Percentiles rank a stretch among this genome's conserved stretches.
phyloP scores from a whole-genome alignment of 352 stramenopile species.

The Stramenopiles sp. region DNA sequence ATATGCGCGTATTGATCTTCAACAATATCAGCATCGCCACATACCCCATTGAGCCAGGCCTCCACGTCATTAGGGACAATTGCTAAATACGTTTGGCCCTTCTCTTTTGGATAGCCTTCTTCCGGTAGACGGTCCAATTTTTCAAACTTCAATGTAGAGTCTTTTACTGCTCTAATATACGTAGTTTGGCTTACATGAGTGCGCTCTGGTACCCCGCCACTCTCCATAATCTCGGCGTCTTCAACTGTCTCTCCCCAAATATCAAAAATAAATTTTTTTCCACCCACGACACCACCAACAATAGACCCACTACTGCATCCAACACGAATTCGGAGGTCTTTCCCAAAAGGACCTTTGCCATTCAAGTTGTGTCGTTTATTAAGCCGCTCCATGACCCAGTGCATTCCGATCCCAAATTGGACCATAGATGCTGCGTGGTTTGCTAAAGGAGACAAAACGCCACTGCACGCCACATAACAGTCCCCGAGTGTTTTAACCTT shows the following conservation, averaged over 20 bases:
- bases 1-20: too few species aligned
- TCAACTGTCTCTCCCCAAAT: conserved; percentile 27
- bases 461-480: neutral
- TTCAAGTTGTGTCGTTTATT: neutral
- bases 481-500: neutral
- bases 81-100: neutral
- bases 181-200: conserved; percentile 58
- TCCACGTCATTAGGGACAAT: neutral
- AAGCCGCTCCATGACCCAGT: neutral
- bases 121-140: neutral
- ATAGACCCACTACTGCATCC: conserved; percentile 55
- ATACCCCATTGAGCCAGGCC: neutral
- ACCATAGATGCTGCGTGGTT: neutral
- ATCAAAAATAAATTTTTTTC: conserved; percentile 12
- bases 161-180: conserved; percentile 28
- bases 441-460: neutral
- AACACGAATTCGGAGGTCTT: conserved; percentile 54
- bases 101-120: neutral
- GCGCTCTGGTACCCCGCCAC: conserved; percentile 40
- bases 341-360: conserved; percentile 11
- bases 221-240: conserved; percentile 53
- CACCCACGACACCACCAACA: conserved; percentile 55
- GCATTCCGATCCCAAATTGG: neutral
- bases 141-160: neutral
- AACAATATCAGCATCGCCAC: neutral